Base-by-base conservation (phyloP, 2,329 filamentous ascomycete genomes). In the Aspergillus viridinutans region DNA sequence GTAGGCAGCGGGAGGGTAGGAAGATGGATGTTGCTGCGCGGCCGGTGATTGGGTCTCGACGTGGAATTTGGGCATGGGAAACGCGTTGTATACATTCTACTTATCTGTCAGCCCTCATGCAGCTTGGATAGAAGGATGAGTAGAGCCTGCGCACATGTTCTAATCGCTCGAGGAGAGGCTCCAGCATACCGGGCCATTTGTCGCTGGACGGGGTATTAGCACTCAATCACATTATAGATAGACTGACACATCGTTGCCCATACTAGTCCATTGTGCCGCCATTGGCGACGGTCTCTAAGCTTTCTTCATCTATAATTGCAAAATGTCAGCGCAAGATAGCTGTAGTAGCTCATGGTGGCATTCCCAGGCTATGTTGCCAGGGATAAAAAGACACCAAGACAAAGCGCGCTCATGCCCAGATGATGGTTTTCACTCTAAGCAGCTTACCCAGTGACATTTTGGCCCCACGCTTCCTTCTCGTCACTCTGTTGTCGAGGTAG, bases 81-180 rank as follows among this genome's bases (percentile, higher is more conserved):
- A 96, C 53, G 88, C 86, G 69, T 85, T 81, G 72, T 84, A 83
- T 43, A 89, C 84, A 64, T 92, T 93, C 90, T 95, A 28, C 53
- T 61, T 49, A 62, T 54, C 58, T 42, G 26, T 54, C 21, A 54
- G 53, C 28, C 28, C n/a, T 9, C 8, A 29, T 23, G 9, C 9
- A 9, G 14, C 17, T 17, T 12, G 3, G 0, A 21, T 57, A 48
- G 45, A 53, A 26, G 28, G 20, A 6, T 17, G 32, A 42, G 29
- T 45, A 50, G 38, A 26, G 52, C 23, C 38, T 52, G 56, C 72
- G 64, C 72, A 86, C 83, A 71, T 84, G 81, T 72, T 94, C 87
- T 51, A 93, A 80, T 66, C 86, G 84, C 58, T 84, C 76, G 53
- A 92, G 76, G 40, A 93, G 78, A 32, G 83, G 82, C 64, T 83